A percentile compares a stretch with the other conserved stretches of the same genome.
These are phyloP conservation scores for Daldinia eschscholtzii DNA, from an alignment of 2,329 filamentous ascomycete genomes.

Conservation along the genomic window DNA sequence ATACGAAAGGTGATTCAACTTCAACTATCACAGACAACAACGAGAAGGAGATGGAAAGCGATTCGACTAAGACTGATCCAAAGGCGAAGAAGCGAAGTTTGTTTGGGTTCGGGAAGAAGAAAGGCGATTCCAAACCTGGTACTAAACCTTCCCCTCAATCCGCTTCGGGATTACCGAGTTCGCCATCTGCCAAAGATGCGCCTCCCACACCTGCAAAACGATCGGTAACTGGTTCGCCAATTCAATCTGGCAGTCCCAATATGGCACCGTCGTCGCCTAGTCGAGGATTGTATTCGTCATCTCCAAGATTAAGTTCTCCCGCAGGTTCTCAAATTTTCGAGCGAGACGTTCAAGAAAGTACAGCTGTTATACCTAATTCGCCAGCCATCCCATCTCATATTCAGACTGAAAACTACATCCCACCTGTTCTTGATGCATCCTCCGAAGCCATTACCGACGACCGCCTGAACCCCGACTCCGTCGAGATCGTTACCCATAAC, in stretches of 20 bases:
- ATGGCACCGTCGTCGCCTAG: conserved; percentile 72
- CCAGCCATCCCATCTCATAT: conserved; percentile 94
- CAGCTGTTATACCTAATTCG: conserved; percentile 76
- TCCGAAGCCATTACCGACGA: conserved; percentile 92
- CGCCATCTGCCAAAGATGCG: conserved; percentile 51
- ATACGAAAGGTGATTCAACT: conserved; percentile 51
- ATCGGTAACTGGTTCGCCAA: conserved; percentile 59
- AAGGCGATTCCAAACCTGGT: conserved; percentile 59
- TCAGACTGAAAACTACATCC: conserved; percentile 93
- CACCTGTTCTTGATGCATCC: conserved; percentile 89
- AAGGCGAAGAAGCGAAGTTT: conserved; percentile 68
- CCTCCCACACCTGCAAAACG: conserved; percentile 55
- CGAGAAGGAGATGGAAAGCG: conserved; percentile 48
- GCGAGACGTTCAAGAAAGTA: conserved; percentile 87
- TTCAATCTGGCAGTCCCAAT: conserved; percentile 59
- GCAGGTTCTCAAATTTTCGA: conserved; percentile 89
- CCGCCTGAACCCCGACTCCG: conserved; percentile 85
- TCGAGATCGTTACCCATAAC: conserved; percentile 91
- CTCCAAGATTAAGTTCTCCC: conserved; percentile 82
- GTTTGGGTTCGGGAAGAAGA: conserved; percentile 74
- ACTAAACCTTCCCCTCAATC: conserved; percentile 51
- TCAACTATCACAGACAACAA: conserved; percentile 49
- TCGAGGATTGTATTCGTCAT: conserved; percentile 74
- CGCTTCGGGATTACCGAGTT: conserved; percentile 53
- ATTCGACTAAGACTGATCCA: conserved; percentile 52